A percentile compares a stretch with the other conserved stretches of the same genome.
Evolutionary conservation across 257 asterid genomes (phyloP).

Genomic region (Penstemon newberryi): DNA sequence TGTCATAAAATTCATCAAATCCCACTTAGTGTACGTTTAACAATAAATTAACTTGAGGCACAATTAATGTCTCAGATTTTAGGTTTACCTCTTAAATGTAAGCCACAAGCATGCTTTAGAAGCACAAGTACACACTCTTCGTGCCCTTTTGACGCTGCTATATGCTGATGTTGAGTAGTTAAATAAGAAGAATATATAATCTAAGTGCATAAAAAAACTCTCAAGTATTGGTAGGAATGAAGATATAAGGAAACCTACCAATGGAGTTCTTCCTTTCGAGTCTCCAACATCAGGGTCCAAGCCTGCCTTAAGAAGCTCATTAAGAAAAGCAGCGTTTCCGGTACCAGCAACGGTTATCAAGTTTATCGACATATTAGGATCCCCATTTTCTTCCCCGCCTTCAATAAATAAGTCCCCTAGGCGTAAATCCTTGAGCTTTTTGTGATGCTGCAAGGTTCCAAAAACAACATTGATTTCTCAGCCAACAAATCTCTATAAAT

Average conservation of each 20-base stretch:
- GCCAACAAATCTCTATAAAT: neutral
- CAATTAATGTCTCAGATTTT: neutral
- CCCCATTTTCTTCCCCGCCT: conserved; percentile 55
- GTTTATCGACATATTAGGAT: conserved; percentile 61
- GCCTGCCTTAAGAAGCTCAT: conserved; percentile 85
- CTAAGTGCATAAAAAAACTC: neutral
- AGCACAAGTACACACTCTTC: conserved; percentile 86
- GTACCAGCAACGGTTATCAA: conserved; percentile 75
- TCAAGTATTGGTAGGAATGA: neutral
- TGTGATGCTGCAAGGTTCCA: conserved; percentile 62
- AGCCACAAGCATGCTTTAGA: conserved; percentile 80
- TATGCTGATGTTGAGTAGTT: conserved; percentile 52
- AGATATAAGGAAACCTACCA: conserved; percentile 45
- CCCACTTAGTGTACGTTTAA: neutral
- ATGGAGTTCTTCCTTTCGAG: conserved; percentile 68
- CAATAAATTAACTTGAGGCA: neutral
- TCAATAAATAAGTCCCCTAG: conserved; percentile 63
- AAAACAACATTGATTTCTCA: too few relatives aligned
- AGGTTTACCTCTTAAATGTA: conserved; percentile 62
- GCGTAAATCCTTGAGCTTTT: conserved; percentile 59
- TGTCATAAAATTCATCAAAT: conserved; percentile 23
- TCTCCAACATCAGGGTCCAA: conserved; percentile 88
- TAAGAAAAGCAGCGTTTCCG: conserved; percentile 86
- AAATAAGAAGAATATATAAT: neutral
- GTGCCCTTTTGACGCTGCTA: conserved; percentile 82